Evolutionary conservation across 129 eudicot genomes (phyloP), one percentile per base, ranked within the genome.

Genomic region (Helianthus tuberosus): DNA sequence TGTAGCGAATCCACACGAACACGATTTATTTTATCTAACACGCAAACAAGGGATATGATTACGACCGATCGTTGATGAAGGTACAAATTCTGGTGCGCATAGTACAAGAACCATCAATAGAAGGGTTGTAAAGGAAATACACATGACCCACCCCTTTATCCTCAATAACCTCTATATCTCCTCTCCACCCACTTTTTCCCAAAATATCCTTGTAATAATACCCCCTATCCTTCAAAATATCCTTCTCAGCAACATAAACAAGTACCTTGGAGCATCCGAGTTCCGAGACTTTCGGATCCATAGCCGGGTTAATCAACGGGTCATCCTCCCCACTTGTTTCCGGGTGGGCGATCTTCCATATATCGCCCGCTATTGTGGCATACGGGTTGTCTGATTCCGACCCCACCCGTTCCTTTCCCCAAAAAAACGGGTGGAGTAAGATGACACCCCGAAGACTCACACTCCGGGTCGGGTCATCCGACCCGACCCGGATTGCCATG

Each of bases 381-480:
- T 39, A 63, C 38, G 38, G 55, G 43, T 11, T 1, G 8, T 46
- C 60, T 11, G 29, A 5, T 3, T n/a, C 80, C 15, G 75, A 73
- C 51, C 51, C 78, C 85, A 80, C 32, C 1, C 75, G 29, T 5
- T 79, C 86, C 15, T 67, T 23, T 3, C 89, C 93, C 83, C 87
- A 80, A 27, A 90, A 87, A 66, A 68, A 80, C 39, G 93, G 96
- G 29, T 85, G 90, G n/a, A 82, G 59, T 64, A 85, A n/a, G 0
- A 71, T 72, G 20, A 75, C 11, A 5, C 93, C 89, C 8, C 16
- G 27, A 10, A 90, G 73, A 1, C 65, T 62, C 48, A 80, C 7
- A 14, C 63, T 67, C 3, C 8, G 2, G 0, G 6, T 29, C 5
- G 66, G 58, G 0, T 71, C 57, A 20, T 25, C 52, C 9, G 49